Percentiles rank a stretch among this genome's conserved stretches.
Conservation (phyloP, 805 yeast species). For the Suhomyces prunicola region DNA sequence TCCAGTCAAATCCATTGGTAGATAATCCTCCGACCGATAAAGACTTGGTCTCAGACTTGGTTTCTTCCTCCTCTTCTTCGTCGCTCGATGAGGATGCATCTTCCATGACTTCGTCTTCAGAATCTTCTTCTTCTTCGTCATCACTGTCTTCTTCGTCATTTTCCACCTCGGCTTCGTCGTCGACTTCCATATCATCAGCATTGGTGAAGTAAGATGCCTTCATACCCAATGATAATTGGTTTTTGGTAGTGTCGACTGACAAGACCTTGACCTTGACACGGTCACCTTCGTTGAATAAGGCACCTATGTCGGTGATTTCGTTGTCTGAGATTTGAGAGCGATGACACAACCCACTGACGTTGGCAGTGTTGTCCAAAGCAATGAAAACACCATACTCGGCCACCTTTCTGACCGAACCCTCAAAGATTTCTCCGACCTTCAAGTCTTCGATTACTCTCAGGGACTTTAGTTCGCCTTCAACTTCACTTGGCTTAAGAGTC, state of each 20-base stretch:
- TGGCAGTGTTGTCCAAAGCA: constrained; percentile 67
- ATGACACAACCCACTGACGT: constrained; percentile 85
- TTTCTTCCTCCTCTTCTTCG: constrained; percentile 19
- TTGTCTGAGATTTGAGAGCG: constrained; percentile 79
- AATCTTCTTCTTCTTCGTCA: constrained; percentile 26
- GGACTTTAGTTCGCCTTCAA: constrained; percentile 62
- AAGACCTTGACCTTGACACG: constrained; percentile 82
- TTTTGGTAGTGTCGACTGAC: constrained; percentile 58
- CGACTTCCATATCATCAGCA: constrained; percentile 31
- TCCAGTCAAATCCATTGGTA: constrained; percentile 93
- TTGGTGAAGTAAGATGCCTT: constrained; percentile 81
- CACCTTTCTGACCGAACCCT: constrained; percentile 73
- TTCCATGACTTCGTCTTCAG: constrained; percentile 33
- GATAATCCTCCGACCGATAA: constrained; percentile 55
- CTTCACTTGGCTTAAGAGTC: constrained; percentile 77
- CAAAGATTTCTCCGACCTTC: constrained; percentile 63
- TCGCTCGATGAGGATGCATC: constrained; percentile 33
- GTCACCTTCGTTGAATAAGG: constrained; percentile 85
- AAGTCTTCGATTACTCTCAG: constrained; percentile 66
- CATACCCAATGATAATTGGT: constrained; percentile 84
- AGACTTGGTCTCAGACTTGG: constrained; percentile 13
- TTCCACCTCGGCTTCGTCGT: constrained; percentile 15
- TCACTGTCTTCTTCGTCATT: constrained; percentile 23
- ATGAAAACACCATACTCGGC: constrained; percentile 92
- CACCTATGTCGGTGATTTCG: constrained; percentile 50